A percentile compares a stretch with the other conserved stretches of the same genome.
Conservation (phyloP, 345 rosid species). For the Turnera subulata region DNA sequence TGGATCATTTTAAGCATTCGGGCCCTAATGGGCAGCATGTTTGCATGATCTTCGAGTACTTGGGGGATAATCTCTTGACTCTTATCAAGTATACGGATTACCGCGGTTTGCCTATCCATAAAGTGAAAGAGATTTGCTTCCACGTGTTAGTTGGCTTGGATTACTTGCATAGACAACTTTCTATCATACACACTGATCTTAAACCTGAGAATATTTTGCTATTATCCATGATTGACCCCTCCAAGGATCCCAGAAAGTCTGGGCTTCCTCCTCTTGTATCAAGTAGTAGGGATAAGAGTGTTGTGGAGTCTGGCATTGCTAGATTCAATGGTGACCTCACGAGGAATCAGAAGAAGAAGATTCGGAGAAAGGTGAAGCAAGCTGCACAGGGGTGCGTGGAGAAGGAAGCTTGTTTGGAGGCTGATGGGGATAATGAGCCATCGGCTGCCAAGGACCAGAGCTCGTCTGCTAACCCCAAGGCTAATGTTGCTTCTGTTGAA, state of each 20-base stretch:
- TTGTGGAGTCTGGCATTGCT: constrained; percentile 26
- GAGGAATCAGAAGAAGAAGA: constrained; percentile 58
- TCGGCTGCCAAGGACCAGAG: constrained; percentile 26
- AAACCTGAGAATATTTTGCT: constrained; percentile 68
- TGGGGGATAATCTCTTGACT: constrained; percentile 67
- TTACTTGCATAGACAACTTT: constrained; percentile 68
- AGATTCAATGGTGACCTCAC: constrained; percentile 45
- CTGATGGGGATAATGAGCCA: constrained; percentile 33
- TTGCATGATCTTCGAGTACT: constrained; percentile 75
- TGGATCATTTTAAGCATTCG: constrained; percentile 75
- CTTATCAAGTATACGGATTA: constrained; percentile 60
- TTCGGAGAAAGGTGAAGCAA: constrained; percentile 51
- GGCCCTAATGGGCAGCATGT: constrained; percentile 81
- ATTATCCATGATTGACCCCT: constrained; percentile 53
- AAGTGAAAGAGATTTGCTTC: constrained; percentile 56
- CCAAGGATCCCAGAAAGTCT: constrained; percentile 49
- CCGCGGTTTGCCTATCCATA: constrained; percentile 50
- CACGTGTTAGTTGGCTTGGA: constrained; percentile 59
- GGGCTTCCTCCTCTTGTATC: constrained; percentile 45
- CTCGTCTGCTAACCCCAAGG: constrained; percentile 20
- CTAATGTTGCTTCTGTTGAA: constrained; percentile 28
- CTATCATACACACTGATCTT: constrained; percentile 69
- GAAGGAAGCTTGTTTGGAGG: constrained; percentile 38
- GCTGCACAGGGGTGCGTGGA: constrained; percentile 51
- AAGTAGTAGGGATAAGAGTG: constrained; percentile 34